Percentiles rank a stretch among this genome's conserved stretches.
Conservation (phyloP, 306 rosid species). For the Prunus persica region DNA sequence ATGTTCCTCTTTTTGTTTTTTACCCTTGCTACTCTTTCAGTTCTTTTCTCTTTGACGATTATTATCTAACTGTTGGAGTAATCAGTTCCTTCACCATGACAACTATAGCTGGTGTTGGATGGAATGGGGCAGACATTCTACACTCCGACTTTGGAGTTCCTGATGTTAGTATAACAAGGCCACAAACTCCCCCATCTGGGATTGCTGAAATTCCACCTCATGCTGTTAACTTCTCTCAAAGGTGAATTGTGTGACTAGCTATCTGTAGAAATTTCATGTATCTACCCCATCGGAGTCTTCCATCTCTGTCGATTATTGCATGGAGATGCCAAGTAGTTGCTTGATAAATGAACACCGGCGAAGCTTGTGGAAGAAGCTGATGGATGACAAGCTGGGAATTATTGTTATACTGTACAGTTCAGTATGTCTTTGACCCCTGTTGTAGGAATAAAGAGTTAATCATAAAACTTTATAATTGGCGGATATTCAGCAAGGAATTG, state of each 20-base stretch:
- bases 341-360: slow-evolving; percentile 17
- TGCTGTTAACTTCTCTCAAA: slow-evolving; percentile 38
- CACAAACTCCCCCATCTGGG: slow-evolving; percentile 45
- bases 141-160: slow-evolving; percentile 60
- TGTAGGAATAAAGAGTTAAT: slow-evolving; percentile 36
- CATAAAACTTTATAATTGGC: slow-evolving; percentile 13
- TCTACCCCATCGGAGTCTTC: slow-evolving; percentile 25
- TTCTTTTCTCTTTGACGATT: background rate
- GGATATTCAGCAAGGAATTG: slow-evolving; percentile 30
- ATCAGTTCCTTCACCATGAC: slow-evolving; percentile 41
- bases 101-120: slow-evolving; percentile 65
- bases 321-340: slow-evolving; percentile 32
- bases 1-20: slow-evolving; percentile 15
- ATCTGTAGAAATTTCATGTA: slow-evolving; percentile 27
- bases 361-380: slow-evolving; percentile 29
- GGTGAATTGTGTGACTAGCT: slow-evolving; percentile 34
- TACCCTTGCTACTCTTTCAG: background rate
- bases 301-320: slow-evolving; percentile 21
- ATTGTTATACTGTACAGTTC: slow-evolving; percentile 43
- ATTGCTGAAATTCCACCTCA: slow-evolving; percentile 48
- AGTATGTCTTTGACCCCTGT: slow-evolving; percentile 30
- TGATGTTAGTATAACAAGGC: slow-evolving; percentile 38
- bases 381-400: slow-evolving; percentile 35
- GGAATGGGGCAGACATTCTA: slow-evolving; percentile 75
- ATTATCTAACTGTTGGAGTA: background rate